These are phyloP conservation scores for Capsella rubella DNA, from an alignment of 441 rosid species.

Conservation along the genomic window DNA sequence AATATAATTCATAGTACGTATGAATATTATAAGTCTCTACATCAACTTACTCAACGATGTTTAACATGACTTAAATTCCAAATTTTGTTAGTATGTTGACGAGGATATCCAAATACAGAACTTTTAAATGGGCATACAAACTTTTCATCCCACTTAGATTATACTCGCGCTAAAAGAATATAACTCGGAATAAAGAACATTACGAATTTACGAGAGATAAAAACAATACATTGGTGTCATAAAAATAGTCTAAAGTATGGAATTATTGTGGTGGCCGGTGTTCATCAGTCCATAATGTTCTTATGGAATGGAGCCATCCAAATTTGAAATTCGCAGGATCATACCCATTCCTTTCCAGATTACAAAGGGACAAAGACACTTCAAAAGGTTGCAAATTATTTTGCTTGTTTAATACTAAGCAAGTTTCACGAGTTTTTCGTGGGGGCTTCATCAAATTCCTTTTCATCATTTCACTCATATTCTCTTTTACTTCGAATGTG, in stretches of 20 bases:
- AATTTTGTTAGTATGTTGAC: too few species aligned
- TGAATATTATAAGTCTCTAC: too few species aligned
- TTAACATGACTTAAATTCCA: too few species aligned
- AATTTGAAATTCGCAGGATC: background rate
- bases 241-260: background rate
- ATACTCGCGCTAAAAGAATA: too few species aligned
- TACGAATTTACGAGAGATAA: too few species aligned
- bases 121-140: too few species aligned
- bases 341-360: background rate
- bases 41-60: too few species aligned
- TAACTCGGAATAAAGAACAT: too few species aligned
- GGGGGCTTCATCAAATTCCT: background rate
- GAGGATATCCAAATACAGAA: too few species aligned
- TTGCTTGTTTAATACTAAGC: background rate
- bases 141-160: too few species aligned
- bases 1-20: too few species aligned
- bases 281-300: background rate
- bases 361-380: conserved; percentile 1
- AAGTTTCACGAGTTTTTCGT: background rate
- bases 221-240: too few species aligned
- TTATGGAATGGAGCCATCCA: conserved; percentile 10
- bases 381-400: background rate
- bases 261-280: background rate
- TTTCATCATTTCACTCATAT: background rate
- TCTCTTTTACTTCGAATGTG: background rate